phyloP scores from a whole-genome alignment of 192 early-diverging fungal genomes.

The Coemansia sp. region DNA sequence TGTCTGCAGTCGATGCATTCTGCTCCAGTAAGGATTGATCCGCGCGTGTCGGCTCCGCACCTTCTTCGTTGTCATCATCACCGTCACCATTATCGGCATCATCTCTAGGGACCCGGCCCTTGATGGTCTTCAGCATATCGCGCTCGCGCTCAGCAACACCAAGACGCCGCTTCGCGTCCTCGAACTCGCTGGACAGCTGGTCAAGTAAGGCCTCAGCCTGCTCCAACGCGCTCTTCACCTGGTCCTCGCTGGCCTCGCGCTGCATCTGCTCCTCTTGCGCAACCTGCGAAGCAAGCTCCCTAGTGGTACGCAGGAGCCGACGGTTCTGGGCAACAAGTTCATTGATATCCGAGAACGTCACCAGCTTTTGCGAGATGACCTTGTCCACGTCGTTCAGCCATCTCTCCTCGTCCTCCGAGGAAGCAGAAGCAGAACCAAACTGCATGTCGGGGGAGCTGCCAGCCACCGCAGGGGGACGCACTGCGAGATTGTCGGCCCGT shows the following conservation, averaged over 20 bases:
- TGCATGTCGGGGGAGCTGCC: background rate
- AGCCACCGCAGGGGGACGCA: slow-evolving; percentile 5
- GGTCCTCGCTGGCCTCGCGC: slow-evolving; percentile 45
- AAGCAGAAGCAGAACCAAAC: background rate
- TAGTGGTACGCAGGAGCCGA: slow-evolving; percentile 60
- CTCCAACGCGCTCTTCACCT: slow-evolving; percentile 56
- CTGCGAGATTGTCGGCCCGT: slow-evolving; percentile 7
- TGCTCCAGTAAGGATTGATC: background rate
- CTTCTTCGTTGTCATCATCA: slow-evolving; percentile 4
- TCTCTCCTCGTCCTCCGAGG: slow-evolving; percentile 24
- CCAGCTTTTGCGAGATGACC: slow-evolving; percentile 59
- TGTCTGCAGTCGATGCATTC: background rate
- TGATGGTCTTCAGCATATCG: slow-evolving; percentile 59
- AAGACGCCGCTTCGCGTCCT: slow-evolving; percentile 48
- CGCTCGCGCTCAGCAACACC: slow-evolving; percentile 59
- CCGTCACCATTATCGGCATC: slow-evolving; percentile 2
- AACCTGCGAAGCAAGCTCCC: slow-evolving; percentile 58
- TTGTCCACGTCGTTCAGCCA: slow-evolving; percentile 52
- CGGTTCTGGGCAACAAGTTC: slow-evolving; percentile 65
- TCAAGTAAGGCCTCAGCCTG: slow-evolving; percentile 61
- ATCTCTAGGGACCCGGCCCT: background rate
- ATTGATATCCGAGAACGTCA: slow-evolving; percentile 55
- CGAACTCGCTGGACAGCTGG: slow-evolving; percentile 53
- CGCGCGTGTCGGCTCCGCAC: background rate
- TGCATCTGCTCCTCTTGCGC: slow-evolving; percentile 53